Conservation (phyloP, 2,329 filamentous ascomycete genomes). For the Herpotrichia juniperi region DNA sequence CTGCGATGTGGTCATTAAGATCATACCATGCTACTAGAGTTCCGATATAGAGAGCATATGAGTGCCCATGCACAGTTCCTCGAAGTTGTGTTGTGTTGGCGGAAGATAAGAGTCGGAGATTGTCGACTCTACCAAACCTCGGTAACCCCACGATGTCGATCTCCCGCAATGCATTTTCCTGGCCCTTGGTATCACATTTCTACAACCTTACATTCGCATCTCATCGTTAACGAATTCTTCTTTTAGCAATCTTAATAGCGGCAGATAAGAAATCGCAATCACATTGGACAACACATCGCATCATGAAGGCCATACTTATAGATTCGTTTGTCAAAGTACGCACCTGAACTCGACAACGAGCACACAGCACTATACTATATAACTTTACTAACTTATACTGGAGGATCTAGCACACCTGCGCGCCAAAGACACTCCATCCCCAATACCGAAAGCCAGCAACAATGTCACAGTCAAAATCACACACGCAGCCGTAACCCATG, state of each 20-base stretch:
- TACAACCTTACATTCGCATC: background rate
- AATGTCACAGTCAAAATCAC: slow-evolving; percentile 56
- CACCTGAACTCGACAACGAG: background rate
- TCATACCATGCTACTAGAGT: too few relatives aligned
- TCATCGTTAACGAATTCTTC: background rate
- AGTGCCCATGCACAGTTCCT: too few relatives aligned
- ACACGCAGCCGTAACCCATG: slow-evolving; percentile 64
- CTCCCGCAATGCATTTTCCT: slow-evolving; percentile 3
- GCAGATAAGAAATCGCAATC: background rate
- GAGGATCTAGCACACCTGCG: slow-evolving; percentile 39
- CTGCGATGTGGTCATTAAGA: too few relatives aligned
- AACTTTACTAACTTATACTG: background rate
- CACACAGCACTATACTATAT: background rate
- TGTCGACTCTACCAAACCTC: slow-evolving; percentile 8
- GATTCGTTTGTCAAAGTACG: slow-evolving; percentile 14
- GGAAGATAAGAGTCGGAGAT: slow-evolving; percentile 7
- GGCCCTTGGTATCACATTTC: too few relatives aligned
- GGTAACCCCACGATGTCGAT: slow-evolving; percentile 10
- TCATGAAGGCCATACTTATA: slow-evolving; percentile 14
- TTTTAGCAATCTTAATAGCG: background rate
- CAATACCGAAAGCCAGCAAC: slow-evolving; percentile 39
- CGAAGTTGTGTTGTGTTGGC: background rate
- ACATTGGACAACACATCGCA: background rate
- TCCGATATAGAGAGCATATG: too few relatives aligned
- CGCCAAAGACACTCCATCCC: slow-evolving; percentile 34